A percentile compares a stretch with the other conserved stretches of the same genome.
These are phyloP conservation scores for Fusarium chuoi DNA, from an alignment of 2,329 filamentous ascomycete genomes.

Conservation along the genomic window DNA sequence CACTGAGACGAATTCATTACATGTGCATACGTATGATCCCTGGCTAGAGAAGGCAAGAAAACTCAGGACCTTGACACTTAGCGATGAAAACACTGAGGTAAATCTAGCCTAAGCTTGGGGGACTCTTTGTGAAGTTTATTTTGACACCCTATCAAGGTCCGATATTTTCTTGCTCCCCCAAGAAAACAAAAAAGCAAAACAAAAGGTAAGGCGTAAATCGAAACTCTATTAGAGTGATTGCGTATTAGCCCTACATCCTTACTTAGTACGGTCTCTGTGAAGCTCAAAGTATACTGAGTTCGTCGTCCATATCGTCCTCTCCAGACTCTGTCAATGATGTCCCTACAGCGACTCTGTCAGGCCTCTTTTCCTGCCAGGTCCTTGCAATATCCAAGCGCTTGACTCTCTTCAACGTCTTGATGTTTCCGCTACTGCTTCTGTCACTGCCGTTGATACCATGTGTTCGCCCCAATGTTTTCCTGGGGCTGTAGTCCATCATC, in stretches of 20 bases:
- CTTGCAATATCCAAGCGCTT: conserved; percentile 30
- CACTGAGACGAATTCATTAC: conserved; percentile 25
- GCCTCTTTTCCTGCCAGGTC: conserved; percentile 16
- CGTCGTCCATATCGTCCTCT: conserved; percentile 25
- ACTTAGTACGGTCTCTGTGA: not conserved
- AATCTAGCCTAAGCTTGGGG: too few species aligned
- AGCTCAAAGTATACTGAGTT: conserved; percentile 30
- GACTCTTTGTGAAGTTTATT: too few species aligned
- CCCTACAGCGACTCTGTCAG: conserved; percentile 15
- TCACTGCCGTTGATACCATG: not conserved
- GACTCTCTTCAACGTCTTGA: conserved; percentile 15
- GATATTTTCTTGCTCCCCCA: not conserved
- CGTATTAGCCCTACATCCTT: not conserved
- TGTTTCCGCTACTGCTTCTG: not conserved
- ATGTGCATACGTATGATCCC: conserved; percentile 18
- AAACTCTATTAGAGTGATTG: not conserved
- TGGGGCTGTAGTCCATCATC: not conserved
- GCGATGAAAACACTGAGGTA: too few species aligned
- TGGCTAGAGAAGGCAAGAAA: not conserved
- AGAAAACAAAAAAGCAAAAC: not conserved
- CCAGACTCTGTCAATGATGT: conserved; percentile 10
- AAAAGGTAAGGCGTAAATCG: not conserved
- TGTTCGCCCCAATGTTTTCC: not conserved
- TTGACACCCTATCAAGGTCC: too few species aligned
- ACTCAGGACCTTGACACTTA: too few species aligned